Percentiles rank a stretch among this genome's conserved stretches.
Evolutionary conservation across 2,329 filamentous ascomycete species (phyloP).

Genomic region (Pseudocercospora vitis): DNA sequence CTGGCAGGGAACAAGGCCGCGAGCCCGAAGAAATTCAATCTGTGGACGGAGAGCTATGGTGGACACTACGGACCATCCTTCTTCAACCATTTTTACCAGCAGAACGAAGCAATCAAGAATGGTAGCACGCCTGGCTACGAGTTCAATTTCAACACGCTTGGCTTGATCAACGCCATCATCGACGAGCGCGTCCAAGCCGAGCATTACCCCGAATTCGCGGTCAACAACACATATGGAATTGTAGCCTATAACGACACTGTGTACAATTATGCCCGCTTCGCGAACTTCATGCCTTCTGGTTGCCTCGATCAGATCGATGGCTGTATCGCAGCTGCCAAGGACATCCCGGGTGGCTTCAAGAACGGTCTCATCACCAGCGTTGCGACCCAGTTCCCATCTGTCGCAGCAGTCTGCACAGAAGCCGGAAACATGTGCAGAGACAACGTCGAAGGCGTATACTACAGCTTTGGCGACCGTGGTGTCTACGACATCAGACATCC

Average conservation of each 20-base stretch:
- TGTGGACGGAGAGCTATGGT: constrained; percentile 22
- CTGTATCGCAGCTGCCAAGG: constrained; percentile 51
- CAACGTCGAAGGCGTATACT: constrained; percentile 56
- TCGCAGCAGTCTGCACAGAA: constrained; percentile 51
- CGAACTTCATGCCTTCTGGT: constrained; percentile 41
- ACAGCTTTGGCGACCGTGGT: constrained; percentile 46
- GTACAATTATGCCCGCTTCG: constrained; percentile 56
- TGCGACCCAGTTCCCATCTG: constrained; percentile 9
- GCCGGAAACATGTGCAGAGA: constrained; percentile 58
- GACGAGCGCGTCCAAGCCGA: constrained; percentile 42
- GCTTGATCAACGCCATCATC: constrained; percentile 6
- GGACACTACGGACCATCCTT: constrained; percentile 65
- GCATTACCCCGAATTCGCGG: constrained; percentile 53
- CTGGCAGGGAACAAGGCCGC: constrained; percentile 46
- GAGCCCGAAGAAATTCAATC: constrained; percentile 39
- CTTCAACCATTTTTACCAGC: constrained; percentile 55
- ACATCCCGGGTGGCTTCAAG: constrained; percentile 31
- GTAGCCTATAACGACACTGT: constrained; percentile 57
- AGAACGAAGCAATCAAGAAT: constrained; percentile 51
- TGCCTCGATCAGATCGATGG: constrained; percentile 52
- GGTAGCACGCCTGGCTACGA: constrained; percentile 28
- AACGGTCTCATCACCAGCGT: constrained; percentile 23
- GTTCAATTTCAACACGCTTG: constrained; percentile 13
- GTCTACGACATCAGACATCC: constrained; percentile 60
- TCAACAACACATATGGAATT: constrained; percentile 58